Evolutionary conservation across 768 basidiomycete species (phyloP).

Genomic region (Agaricus sinodeliciosus): DNA sequence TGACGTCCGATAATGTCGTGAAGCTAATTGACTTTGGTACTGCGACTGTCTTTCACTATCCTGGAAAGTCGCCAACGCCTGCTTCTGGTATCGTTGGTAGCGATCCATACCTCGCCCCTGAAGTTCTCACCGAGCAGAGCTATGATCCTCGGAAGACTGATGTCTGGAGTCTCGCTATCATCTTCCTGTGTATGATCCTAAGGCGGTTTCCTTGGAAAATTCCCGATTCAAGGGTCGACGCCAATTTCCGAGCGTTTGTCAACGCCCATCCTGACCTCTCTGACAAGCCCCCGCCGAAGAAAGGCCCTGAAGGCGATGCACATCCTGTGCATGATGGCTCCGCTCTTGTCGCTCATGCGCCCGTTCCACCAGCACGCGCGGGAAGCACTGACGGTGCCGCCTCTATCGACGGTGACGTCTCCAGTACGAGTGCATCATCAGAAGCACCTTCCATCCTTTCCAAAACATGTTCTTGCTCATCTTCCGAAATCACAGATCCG

Average conservation of each 20-base stretch:
- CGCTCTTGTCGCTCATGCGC: constrained; percentile 15
- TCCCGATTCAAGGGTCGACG: constrained; percentile 89
- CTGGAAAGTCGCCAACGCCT: constrained; percentile 74
- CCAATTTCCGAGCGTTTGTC: constrained; percentile 87
- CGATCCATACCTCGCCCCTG: constrained; percentile 97
- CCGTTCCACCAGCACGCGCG: constrained; percentile 23
- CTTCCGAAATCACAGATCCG: constrained; percentile 42
- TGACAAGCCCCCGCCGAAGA: constrained; percentile 37
- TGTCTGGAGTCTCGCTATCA: constrained; percentile 97
- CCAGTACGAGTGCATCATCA: constrained; percentile 31
- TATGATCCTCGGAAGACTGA: constrained; percentile 98
- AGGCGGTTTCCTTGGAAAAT: constrained; percentile 99
- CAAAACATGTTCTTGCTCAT: constrained; percentile 31
- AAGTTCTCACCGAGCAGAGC: constrained; percentile 71
- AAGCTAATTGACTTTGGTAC: constrained; percentile 99
- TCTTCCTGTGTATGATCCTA: constrained; percentile 98
- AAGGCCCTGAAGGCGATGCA: constrained; percentile 15
- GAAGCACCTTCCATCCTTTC: constrained; percentile 41
- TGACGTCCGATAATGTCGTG: constrained; percentile 91
- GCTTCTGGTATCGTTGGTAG: constrained; percentile 93
- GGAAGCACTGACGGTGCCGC: constrained; percentile 25
- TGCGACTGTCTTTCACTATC: constrained; percentile 99
- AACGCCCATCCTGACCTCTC: constrained; percentile 86
- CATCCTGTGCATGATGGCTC: constrained; percentile 22
- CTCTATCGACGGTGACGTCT: constrained; percentile 25